phyloP scores from a whole-genome alignment of 2,329 filamentous ascomycete species.

The Neofusicoccum kwambonambiense region DNA sequence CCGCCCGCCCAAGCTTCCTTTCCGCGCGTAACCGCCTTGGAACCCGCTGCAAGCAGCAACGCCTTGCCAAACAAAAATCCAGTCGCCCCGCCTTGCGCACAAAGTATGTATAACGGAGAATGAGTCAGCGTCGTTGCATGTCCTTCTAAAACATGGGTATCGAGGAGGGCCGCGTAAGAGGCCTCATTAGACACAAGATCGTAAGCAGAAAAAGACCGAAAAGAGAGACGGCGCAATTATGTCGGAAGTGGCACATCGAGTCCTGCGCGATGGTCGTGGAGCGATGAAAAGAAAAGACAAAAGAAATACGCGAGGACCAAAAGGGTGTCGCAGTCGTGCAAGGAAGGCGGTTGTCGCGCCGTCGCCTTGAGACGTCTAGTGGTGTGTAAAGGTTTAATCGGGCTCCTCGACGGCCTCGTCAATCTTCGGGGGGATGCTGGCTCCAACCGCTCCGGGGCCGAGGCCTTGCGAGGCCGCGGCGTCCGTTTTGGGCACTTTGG shows the following conservation, averaged over 20 bases:
- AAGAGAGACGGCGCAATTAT: slow-evolving; percentile 14
- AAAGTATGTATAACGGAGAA: slow-evolving; percentile 18
- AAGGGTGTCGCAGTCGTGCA: background rate
- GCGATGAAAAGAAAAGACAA: background rate
- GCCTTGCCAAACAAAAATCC: slow-evolving; percentile 7
- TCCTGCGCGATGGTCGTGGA: slow-evolving; percentile 15
- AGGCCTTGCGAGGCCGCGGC: slow-evolving; percentile 30
- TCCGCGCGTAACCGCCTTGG: background rate
- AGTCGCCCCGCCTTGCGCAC: background rate
- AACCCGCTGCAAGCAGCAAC: slow-evolving; percentile 10
- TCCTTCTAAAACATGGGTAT: slow-evolving; percentile 20
- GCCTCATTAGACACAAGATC: slow-evolving; percentile 16
- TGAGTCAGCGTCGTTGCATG: slow-evolving; percentile 13
- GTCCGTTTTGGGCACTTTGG: slow-evolving; percentile 38
- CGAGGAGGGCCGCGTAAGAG: slow-evolving; percentile 13
- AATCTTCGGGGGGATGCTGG: slow-evolving; percentile 46
- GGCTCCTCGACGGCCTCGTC: slow-evolving; percentile 42
- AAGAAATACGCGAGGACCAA: background rate
- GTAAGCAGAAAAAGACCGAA: slow-evolving; percentile 1
- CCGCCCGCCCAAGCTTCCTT: background rate
- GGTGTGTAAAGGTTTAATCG: slow-evolving; percentile 22
- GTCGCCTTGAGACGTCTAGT: slow-evolving; percentile 2
- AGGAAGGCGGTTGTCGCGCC: background rate
- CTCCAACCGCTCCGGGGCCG: slow-evolving; percentile 19
- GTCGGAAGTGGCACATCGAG: slow-evolving; percentile 10